Conservation (phyloP, 805 yeast genomes). For the Yarrowia yakushimensis region DNA sequence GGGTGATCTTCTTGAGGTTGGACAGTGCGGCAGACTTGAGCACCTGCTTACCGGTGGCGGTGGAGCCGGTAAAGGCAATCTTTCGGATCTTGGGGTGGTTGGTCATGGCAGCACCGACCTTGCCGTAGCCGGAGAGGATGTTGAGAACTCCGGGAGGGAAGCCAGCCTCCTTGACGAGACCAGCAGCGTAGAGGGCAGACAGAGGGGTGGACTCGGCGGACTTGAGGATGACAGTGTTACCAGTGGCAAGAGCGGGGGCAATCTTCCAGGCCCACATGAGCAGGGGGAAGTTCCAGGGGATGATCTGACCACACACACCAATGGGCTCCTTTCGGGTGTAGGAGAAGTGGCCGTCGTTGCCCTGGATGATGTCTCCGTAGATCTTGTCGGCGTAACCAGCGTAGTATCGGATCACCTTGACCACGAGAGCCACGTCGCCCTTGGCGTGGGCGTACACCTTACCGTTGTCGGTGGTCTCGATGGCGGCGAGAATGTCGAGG, state of each 20-base stretch:
- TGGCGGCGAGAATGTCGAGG: constrained; percentile 66
- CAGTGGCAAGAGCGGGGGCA: constrained; percentile 79
- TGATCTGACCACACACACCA: constrained; percentile 65
- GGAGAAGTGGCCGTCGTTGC: constrained; percentile 56
- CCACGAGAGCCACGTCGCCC: constrained; percentile 53
- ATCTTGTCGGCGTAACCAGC: constrained; percentile 77
- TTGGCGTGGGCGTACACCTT: constrained; percentile 49
- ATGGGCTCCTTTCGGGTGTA: constrained; percentile 66
- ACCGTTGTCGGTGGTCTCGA: constrained; percentile 89
- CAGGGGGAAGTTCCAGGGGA: constrained; percentile 72
- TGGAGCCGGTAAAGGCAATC: constrained; percentile 92
- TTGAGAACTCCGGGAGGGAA: constrained; percentile 76
- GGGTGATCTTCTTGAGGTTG: constrained; percentile 79
- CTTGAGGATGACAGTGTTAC: constrained; percentile 68
- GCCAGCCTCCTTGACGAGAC: constrained; percentile 58
- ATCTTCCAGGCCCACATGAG: constrained; percentile 77
- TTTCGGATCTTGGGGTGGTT: constrained; percentile 66
- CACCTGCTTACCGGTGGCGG: constrained; percentile 78
- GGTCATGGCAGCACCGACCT: constrained; percentile 63
- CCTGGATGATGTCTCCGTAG: constrained; percentile 52
- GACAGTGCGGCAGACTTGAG: constrained; percentile 69
- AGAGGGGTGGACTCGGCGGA: constrained; percentile 76
- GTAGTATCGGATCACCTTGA: constrained; percentile 56
- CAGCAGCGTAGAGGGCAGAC: constrained; percentile 59
- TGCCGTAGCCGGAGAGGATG: constrained; percentile 67